Evolutionary conservation across 2,329 filamentous ascomycete genomes (phyloP).

Genomic region (Trichophaea hybrida): DNA sequence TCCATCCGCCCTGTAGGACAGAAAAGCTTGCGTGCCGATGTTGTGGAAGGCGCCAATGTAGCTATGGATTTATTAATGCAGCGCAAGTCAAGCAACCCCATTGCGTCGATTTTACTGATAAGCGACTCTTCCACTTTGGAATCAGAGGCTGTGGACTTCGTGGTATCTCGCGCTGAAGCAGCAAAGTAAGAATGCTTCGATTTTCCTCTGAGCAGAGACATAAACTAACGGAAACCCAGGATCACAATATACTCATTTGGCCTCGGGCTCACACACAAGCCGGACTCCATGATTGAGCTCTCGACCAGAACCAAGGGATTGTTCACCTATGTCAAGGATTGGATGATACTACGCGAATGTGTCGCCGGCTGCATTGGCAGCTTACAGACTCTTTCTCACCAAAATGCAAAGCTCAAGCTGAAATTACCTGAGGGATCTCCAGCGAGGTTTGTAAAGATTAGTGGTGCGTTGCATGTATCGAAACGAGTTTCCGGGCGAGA

Average conservation of each 20-base stretch:
- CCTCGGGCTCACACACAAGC: slow-evolving; percentile 90
- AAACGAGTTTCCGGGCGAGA: slow-evolving; percentile 91
- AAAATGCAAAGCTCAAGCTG: slow-evolving; percentile 92
- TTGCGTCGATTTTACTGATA: slow-evolving; percentile 90
- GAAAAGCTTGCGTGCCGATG: slow-evolving; percentile 90
- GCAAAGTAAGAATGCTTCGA: slow-evolving; percentile 56
- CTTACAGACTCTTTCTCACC: slow-evolving; percentile 88
- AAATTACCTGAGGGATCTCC: slow-evolving; percentile 89
- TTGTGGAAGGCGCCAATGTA: slow-evolving; percentile 93
- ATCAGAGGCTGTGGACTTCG: slow-evolving; percentile 90
- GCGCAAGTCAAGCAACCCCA: slow-evolving; percentile 84
- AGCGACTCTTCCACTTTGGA: slow-evolving; percentile 95
- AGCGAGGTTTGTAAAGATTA: slow-evolving; percentile 97
- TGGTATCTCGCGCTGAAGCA: slow-evolving; percentile 88
- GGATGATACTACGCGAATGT: slow-evolving; percentile 99
- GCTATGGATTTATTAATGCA: slow-evolving; percentile 99
- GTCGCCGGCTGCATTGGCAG: slow-evolving; percentile 83
- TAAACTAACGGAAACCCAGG: slow-evolving; percentile 35
- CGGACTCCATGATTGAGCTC: slow-evolving; percentile 95
- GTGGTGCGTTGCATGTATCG: slow-evolving; percentile 85
- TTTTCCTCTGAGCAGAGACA: background rate
- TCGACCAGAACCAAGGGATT: slow-evolving; percentile 91
- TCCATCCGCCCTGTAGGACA: slow-evolving; percentile 88
- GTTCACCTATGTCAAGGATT: slow-evolving; percentile 97
- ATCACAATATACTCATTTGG: slow-evolving; percentile 95